Conservation (phyloP, 352 stramenopile genomes). For the Pythium utonaiense region DNA sequence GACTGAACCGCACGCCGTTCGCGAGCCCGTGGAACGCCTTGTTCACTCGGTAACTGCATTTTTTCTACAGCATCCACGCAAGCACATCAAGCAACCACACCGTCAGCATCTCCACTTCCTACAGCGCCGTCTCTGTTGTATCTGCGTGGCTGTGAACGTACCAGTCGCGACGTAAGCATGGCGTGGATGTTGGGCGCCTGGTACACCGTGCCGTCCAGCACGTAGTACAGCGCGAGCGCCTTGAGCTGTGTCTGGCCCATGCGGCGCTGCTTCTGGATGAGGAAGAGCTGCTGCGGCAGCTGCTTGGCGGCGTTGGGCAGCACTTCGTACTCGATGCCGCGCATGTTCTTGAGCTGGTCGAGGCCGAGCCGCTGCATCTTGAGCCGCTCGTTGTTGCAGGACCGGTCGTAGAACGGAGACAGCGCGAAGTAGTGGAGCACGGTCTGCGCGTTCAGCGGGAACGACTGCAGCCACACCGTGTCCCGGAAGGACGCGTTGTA, state of each 20-base stretch:
- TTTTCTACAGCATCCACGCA: slow-evolving; percentile 62
- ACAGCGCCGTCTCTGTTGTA: too few species aligned
- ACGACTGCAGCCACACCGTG: slow-evolving; percentile 85
- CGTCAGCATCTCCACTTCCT: too few species aligned
- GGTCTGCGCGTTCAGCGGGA: slow-evolving; percentile 78
- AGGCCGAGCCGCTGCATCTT: slow-evolving; percentile 87
- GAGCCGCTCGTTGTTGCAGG: slow-evolving; percentile 88
- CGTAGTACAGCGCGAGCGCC: slow-evolving; percentile 85
- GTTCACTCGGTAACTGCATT: slow-evolving; percentile 83
- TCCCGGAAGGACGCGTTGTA: slow-evolving; percentile 87
- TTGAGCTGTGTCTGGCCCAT: slow-evolving; percentile 72
- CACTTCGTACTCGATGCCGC: slow-evolving; percentile 87
- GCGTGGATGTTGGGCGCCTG: slow-evolving; percentile 86
- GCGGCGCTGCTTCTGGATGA: slow-evolving; percentile 85
- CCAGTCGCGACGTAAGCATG: slow-evolving; percentile 82
- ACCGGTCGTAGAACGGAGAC: slow-evolving; percentile 87
- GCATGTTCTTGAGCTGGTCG: slow-evolving; percentile 86
- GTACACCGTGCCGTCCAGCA: slow-evolving; percentile 85
- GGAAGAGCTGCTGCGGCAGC: slow-evolving; percentile 81
- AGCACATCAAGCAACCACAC: too few species aligned
- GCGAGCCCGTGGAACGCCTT: slow-evolving; percentile 78
- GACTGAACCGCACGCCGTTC: slow-evolving; percentile 77
- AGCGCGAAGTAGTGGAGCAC: slow-evolving; percentile 88
- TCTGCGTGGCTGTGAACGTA: too few species aligned
- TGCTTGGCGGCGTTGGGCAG: slow-evolving; percentile 81